Evolutionary conservation across 495 filamentous ascomycete species (phyloP).

Genomic region (Sphaerosporella brunnea): DNA sequence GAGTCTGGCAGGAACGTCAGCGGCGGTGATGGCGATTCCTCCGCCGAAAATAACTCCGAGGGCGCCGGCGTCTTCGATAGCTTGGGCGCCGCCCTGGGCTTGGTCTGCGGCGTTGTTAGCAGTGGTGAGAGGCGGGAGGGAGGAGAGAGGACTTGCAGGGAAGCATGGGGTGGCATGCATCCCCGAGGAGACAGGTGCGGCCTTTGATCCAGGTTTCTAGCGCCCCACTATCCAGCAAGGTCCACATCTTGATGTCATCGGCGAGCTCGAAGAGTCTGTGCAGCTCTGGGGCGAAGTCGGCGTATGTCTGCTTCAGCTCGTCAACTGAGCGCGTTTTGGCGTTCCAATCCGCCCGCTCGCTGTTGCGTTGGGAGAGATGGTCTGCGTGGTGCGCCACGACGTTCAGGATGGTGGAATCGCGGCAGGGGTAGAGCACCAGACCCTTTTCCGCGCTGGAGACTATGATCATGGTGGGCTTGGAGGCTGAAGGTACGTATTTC

Average conservation of each 20-base stretch:
- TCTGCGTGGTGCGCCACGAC: constrained; percentile 45
- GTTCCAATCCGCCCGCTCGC: constrained; percentile 34
- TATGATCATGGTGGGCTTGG: constrained; percentile 31
- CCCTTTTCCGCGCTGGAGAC: constrained; percentile 36
- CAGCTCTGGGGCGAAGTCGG: constrained; percentile 34
- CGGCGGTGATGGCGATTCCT: constrained; percentile 24
- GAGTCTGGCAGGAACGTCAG: constrained; percentile 33
- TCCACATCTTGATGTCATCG: constrained; percentile 40
- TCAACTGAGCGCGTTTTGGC: constrained; percentile 31
- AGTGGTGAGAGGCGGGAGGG: neutral
- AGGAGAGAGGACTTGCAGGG: neutral
- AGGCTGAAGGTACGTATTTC: constrained; percentile 24
- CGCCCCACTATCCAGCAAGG: constrained; percentile 39
- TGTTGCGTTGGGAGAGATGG: constrained; percentile 24
- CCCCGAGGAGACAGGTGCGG: constrained; percentile 38
- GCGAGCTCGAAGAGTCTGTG: constrained; percentile 33
- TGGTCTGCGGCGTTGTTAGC: constrained; percentile 23
- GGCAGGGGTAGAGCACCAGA: constrained; percentile 43
- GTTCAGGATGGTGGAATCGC: constrained; percentile 38
- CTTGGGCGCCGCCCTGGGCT: constrained; percentile 39
- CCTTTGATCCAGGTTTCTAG: constrained; percentile 37
- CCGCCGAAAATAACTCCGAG: constrained; percentile 36
- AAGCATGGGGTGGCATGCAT: constrained; percentile 27
- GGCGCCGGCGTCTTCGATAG: constrained; percentile 43
- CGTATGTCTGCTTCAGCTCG: constrained; percentile 33